Evolutionary conservation across 345 rosid genomes (phyloP), one percentile per base, ranked within the genome.

Genomic region (Pistacia vera): DNA sequence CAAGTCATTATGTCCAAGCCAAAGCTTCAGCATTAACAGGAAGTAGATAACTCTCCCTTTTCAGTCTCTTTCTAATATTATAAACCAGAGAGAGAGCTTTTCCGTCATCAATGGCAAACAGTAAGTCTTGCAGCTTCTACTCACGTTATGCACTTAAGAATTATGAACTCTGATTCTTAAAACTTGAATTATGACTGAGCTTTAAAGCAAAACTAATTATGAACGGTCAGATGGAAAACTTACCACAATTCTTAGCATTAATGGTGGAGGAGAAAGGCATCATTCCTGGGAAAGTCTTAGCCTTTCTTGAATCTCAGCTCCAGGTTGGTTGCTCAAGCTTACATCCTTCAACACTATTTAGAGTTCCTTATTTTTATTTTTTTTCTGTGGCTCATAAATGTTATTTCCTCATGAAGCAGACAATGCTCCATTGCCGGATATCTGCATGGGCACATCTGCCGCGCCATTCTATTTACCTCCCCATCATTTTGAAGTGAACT

Each of bases 381-480:
- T 30, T 30, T 30, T 30, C 33, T 30, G 33, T 30, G 33, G 33
- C 33, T 30, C 33, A 30, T 30, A 30, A 30, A 30, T 30, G 1
- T 30, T 30, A 30, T 30, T 30, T 30, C 33, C 33, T 30, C 33
- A 3, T 22, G 17, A 22, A 13, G 20, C 33, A 20, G 44, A 38
- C 36, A 68, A 79, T 79, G 70, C 74, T 5, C 17, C 38, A 2
- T 55, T 79, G 5, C 52, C 81, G 20, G 81, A 79, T 28, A 41
- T 79, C 22, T 79, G 77, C 51, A 52, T 79, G 9, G 16, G 67
- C 10, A 68, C 77, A 1, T 51, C 77, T 28, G 81, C 77, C 2
- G 81, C 81, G 4, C 78, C 77, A 17, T 68, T 71, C 6, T 66
- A 73, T 20, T 72, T 79, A 16, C 81, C 78, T 8, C 74, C 77